Evolutionary conservation across 768 basidiomycete genomes (phyloP).

Genomic region (Psilocybe azurescens): DNA sequence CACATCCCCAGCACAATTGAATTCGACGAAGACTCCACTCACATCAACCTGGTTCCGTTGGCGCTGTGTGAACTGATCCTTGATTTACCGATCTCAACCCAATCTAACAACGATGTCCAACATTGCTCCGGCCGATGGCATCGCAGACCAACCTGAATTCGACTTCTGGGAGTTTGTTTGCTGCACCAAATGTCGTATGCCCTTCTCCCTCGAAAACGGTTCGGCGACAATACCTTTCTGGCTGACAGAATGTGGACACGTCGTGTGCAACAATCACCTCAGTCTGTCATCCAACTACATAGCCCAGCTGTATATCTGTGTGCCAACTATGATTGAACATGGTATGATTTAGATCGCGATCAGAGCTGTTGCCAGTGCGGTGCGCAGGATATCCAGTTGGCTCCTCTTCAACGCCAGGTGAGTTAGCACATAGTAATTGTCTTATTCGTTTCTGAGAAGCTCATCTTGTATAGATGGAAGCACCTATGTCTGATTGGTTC

Average conservation of each 20-base stretch:
- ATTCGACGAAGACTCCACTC: too few relatives aligned
- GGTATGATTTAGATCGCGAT: constrained; percentile 56
- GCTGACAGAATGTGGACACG: constrained; percentile 89
- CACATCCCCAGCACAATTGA: too few relatives aligned
- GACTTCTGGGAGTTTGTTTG: constrained; percentile 85
- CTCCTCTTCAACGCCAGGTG: constrained; percentile 78
- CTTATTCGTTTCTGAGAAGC: not conserved
- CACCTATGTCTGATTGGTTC: constrained; percentile 87
- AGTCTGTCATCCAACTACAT: constrained; percentile 47
- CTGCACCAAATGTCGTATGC: constrained; percentile 73
- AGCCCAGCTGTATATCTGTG: not conserved
- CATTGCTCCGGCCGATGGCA: not conserved
- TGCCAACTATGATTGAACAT: constrained; percentile 5
- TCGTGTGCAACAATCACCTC: constrained; percentile 85
- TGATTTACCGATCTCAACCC: too few relatives aligned
- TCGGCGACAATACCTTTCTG: constrained; percentile 76
- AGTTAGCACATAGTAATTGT: constrained; percentile 22
- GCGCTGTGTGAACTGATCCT: too few relatives aligned
- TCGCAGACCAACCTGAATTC: constrained; percentile 35
- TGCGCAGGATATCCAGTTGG: constrained; percentile 63
- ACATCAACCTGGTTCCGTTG: too few relatives aligned
- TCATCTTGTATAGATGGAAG: constrained; percentile 60
- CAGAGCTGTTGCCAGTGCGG: constrained; percentile 80
- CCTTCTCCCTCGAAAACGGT: constrained; percentile 57
- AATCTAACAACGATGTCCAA: not conserved